These are phyloP conservation scores for Rhodotorula sp. DNA, from an alignment of 1,284 basidiomycete genomes.

Conservation along the genomic window DNA sequence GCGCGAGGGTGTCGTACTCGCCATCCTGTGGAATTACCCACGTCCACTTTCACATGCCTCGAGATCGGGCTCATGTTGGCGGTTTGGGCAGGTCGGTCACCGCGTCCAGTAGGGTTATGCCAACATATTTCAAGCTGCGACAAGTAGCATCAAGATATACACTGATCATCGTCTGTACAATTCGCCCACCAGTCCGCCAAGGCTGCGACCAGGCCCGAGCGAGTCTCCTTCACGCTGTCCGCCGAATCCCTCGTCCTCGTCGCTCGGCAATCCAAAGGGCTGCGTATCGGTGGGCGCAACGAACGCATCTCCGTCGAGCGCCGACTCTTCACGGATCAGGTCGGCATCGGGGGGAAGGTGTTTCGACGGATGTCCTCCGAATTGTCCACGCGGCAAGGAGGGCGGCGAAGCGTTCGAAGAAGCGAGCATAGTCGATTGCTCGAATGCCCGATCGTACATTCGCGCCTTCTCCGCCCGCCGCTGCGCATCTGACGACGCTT, in stretches of 20 bases:
- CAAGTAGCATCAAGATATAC: background rate
- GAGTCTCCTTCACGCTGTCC: conserved; percentile 51
- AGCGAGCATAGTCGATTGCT: conserved; percentile 61
- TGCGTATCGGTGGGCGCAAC: conserved; percentile 58
- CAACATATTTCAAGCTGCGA: background rate
- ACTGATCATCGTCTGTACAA: conserved; percentile 16
- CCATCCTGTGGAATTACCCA: no score
- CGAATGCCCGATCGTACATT: conserved; percentile 70
- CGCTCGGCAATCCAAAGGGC: conserved; percentile 51
- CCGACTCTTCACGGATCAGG: conserved; percentile 56
- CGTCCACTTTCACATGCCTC: no score
- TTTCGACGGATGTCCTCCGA: background rate
- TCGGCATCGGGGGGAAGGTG: background rate
- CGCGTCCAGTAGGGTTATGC: no score
- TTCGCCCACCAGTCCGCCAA: conserved; percentile 9
- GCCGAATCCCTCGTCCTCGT: conserved; percentile 59
- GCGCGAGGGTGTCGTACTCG: no score
- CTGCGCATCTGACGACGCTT: background rate
- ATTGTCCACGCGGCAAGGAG: background rate
- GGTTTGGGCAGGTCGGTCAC: no score
- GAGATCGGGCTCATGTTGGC: no score
- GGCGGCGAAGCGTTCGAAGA: background rate
- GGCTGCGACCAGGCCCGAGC: background rate
- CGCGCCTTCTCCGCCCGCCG: conserved; percentile 58
- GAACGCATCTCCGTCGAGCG: conserved; percentile 69